phyloP scores from a whole-genome alignment of 2,329 filamentous ascomycete genomes.

The Xylariaceae sp. region DNA sequence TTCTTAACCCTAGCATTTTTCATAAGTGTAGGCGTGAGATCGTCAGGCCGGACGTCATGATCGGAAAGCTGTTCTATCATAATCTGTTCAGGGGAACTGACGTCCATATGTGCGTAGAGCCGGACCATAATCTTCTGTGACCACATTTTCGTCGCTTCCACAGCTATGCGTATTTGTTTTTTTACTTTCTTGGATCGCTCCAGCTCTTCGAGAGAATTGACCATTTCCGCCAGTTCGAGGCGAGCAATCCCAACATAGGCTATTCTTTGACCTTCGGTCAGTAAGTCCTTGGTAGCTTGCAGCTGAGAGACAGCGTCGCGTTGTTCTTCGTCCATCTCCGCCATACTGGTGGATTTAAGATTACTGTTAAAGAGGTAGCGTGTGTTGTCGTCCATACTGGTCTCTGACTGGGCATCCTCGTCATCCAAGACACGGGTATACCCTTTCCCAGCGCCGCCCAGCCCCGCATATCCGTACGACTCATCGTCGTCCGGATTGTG shows the following conservation, averaged over 20 bases:
- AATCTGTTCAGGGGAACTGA: slow-evolving; percentile 84
- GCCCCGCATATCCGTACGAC: slow-evolving; percentile 66
- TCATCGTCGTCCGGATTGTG: slow-evolving; percentile 67
- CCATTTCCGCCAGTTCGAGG: slow-evolving; percentile 76
- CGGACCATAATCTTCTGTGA: slow-evolving; percentile 97
- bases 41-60: slow-evolving; percentile 81
- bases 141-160: slow-evolving; percentile 90
- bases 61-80: slow-evolving; percentile 98
- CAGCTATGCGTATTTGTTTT: slow-evolving; percentile 66
- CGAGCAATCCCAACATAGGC: slow-evolving; percentile 92
- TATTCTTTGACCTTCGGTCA: slow-evolving; percentile 93
- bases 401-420: slow-evolving; percentile 89
- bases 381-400: slow-evolving; percentile 96
- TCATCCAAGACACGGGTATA: slow-evolving; percentile 95
- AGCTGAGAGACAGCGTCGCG: slow-evolving; percentile 86
- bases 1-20: slow-evolving; percentile 91
- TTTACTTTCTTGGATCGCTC: slow-evolving; percentile 63
- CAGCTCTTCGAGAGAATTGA: slow-evolving; percentile 63
- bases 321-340: slow-evolving; percentile 74
- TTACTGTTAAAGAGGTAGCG: slow-evolving; percentile 85
- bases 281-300: slow-evolving; percentile 89
- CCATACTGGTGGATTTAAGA: slow-evolving; percentile 54
- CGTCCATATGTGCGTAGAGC: slow-evolving; percentile 94
- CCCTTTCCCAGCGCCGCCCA: slow-evolving; percentile 88
- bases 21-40: slow-evolving; percentile 84